Evolutionary conservation across 2,329 filamentous ascomycete species (phyloP).

Genomic region (Anthostomella pinea): DNA sequence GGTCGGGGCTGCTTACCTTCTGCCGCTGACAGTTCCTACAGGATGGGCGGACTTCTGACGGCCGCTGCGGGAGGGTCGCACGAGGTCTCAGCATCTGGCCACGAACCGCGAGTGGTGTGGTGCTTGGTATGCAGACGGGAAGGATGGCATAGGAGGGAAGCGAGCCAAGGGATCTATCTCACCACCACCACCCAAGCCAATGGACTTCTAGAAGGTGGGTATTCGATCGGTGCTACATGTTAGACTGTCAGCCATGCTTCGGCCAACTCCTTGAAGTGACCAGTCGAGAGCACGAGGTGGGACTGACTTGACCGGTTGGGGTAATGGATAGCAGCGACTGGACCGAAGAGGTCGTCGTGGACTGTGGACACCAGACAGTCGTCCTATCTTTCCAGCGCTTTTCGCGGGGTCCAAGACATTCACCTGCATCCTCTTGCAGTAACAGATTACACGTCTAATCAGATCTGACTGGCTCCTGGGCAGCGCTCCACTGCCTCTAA

Average conservation of each 20-base stretch:
- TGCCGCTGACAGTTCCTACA: conserved; percentile 12
- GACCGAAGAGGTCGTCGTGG: no score
- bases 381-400: conserved; percentile 1
- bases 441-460: conserved; percentile 4
- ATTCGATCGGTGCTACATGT: conserved; percentile 12
- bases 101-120: conserved; percentile 25
- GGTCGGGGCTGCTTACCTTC: conserved; percentile 19
- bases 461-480: conserved; percentile 11
- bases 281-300: conserved; percentile 9
- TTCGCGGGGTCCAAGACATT: conserved; percentile 6
- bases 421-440: conserved; percentile 1
- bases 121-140: conserved; percentile 25
- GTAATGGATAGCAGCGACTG: conserved; percentile 13
- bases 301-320: conserved; percentile 11
- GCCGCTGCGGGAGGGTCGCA: conserved; percentile 26
- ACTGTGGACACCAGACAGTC: not conserved
- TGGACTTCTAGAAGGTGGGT: conserved; percentile 13
- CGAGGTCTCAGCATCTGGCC: conserved; percentile 29
- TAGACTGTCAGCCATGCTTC: conserved; percentile 15
- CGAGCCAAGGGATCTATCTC: conserved; percentile 22
- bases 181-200: conserved; percentile 18
- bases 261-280: conserved; percentile 13
- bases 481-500: conserved; percentile 16
- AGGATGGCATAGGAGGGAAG: conserved; percentile 14
- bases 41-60: conserved; percentile 13